Evolutionary conservation across 1,284 basidiomycete species (phyloP), one percentile per base, ranked within the genome.

Genomic region (Moniliophthora roreri): DNA sequence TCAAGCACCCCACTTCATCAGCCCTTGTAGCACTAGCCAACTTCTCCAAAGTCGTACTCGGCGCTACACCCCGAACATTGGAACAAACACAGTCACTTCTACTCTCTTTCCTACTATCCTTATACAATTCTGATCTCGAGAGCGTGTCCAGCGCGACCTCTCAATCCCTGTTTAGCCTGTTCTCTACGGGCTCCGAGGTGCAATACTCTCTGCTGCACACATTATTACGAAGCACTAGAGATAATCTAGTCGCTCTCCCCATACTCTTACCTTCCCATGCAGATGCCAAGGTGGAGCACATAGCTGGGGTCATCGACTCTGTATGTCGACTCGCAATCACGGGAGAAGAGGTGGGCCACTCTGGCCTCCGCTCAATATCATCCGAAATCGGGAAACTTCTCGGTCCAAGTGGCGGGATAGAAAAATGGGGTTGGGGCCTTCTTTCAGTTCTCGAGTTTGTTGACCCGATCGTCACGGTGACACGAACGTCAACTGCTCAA

Each of bases 371-470:
- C 8, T 62, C 75, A n/a, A 74, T 89, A 35, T 73, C 78, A 9
- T 63, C 69, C 18, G 84, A 82, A 28, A 75, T 93, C 4, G 80
- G 79, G 3, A 79, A 80, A 50, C 75, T 96, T 4, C 77, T 95
- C 0, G 93, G 93, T 2, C 88, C 93, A 0, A 78, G 74, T 0
- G 93, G 93, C 4, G 85, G 88, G 0, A 84, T 96, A 16, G 91
- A 95, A 62, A 86, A 86, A 66, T 96, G 93, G 94, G 91, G 91
- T 1, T 93, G 88, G 85, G 80, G 82, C 39, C 65, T 96, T 1
- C 76, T 96, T 24, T 81, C 84, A 2, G 89, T 87, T 13, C 71
- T 95, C 24, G 85, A 91, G 60, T 82, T 95, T 55, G 75, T 74
- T 1, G 75, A 78, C 32, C 87, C 85, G 3, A 65, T 76, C 0